Evolutionary conservation across 176 grass and related monocot genomes (phyloP), one percentile per base, ranked within the genome.

Genomic region (Oropetium thomaeum): DNA sequence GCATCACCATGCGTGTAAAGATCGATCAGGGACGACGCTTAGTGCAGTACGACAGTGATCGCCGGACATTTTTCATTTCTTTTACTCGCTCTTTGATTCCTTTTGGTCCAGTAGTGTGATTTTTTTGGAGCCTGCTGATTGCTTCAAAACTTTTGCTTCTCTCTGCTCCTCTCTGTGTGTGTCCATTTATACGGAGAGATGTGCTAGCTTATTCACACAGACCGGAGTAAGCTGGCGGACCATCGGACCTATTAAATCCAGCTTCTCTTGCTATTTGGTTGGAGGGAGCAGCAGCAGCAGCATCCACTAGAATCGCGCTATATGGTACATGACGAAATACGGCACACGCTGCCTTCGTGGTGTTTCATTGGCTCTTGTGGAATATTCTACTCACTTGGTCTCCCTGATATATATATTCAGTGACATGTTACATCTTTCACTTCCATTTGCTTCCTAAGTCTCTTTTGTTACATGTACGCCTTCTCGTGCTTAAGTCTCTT

Each of bases 361-460:
- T 71, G 72, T 77, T 82, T 77, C 25, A 29, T 47, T 70, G 73
- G 72, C 41, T 77, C 45, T 70, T 78, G 65, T 51, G 41, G 65
- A 77, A 76, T 84, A 77, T 71, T 64, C 73, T 43, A 52, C 74
- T 71, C 61, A 7, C 43, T 33, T 4, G 43, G 48, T 71, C 35
- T 52, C 55, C 48, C 67, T 65, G 41, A 48, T 48, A n/a, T n/a
- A n/a, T n/a, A n/a, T n/a, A 66, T 30, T 29, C 57, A 75, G 62
- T 83, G 34, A 37, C 70, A 64, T 75, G 81, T 75, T 79, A 29
- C 80, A 63, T 79, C 54, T 70, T 79, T 75, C 63, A 79, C 75
- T 54, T 79, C 61, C 60, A 28, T 82, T 59, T 59, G 79, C 17
- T 87, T 81, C 45, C 20, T 31, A 70, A 71, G 40, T 33, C 28